phyloP scores from a whole-genome alignment of 345 rosid genomes.

The Sonneratia alba region DNA sequence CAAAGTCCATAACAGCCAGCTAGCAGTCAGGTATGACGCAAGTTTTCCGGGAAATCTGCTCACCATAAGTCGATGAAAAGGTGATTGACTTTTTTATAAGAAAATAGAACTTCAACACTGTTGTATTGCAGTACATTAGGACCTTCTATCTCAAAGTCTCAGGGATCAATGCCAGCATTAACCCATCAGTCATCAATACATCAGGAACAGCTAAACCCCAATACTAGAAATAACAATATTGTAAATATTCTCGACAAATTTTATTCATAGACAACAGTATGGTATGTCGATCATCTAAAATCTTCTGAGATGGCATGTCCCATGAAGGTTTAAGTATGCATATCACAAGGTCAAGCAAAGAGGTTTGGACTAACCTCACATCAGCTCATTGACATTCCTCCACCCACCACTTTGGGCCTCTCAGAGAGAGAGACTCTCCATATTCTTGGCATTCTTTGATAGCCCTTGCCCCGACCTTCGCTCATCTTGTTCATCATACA shows the following conservation, averaged over 20 bases:
- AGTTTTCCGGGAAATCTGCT: not conserved
- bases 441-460: conserved; percentile 37
- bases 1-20: not conserved
- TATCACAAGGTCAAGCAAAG: not conserved
- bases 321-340: not conserved
- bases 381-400: not conserved
- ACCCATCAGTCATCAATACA: not conserved
- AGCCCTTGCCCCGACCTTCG: conserved; percentile 33
- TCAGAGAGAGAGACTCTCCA: conserved; percentile 65
- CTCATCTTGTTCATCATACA: conserved; percentile 53
- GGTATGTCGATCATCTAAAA: not conserved
- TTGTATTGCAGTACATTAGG: not conserved
- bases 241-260: not conserved
- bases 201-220: not conserved
- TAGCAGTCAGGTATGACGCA: not conserved
- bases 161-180: not conserved
- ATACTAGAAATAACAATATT: not conserved
- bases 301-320: not conserved
- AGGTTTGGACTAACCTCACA: not conserved
- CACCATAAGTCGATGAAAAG: not conserved
- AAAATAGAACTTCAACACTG: not conserved
- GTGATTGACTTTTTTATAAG: not conserved
- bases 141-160: not conserved
- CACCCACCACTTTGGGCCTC: conserved; percentile 7
- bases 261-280: not conserved